Evolutionary conservation across 2,329 filamentous ascomycete genomes (phyloP), one percentile per base, ranked within the genome.

Genomic region (Pseudocercospora vitis): DNA sequence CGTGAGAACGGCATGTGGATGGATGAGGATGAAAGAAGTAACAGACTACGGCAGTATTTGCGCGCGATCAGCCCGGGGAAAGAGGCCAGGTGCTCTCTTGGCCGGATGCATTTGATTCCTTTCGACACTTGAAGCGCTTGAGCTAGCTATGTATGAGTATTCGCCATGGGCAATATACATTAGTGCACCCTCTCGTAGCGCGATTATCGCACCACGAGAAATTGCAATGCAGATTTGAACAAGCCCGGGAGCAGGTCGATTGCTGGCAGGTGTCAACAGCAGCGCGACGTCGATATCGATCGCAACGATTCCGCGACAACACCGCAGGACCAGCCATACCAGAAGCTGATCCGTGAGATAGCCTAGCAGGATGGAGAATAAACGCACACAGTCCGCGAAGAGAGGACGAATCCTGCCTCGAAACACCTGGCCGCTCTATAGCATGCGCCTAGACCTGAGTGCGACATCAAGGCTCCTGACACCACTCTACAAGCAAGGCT

Each of bases 41-140:
- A 31, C 42, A 45, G 26, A 45, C 42, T 45, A 45, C 42, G 42
- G 24, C 42, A 45, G 42, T 45, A 26, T 45, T 29, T 28, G 42
- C 24, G 42, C 28, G 42, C 42, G 42, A 24, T n/a, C 26, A 26
- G 14, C 9, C 42, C 42, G 23, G 40, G n/a, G 11, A n/a, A 21
- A 19, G 29, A 45, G 42, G 42, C 42, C 40, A 45, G 42, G 26
- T 45, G 42, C 42, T 45, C 42, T 45, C 29, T 45, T 14, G n/a
- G n/a, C 42, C 23, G 24, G 42, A 28, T 29, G n/a, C 24, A 31
- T 14, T 21, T 19, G 7, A n/a, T 35, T 35, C 32, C 14, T 19
- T 45, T 23, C n/a, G 37, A 9, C 12, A n/a, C 24, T 26, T 42
- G 9, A 21, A 42, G 42, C 42, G 42, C 42, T 45, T 45, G 42